Evolutionary conservation across 805 yeast genomes (phyloP).

Genomic region (Yarrowia deformans): DNA sequence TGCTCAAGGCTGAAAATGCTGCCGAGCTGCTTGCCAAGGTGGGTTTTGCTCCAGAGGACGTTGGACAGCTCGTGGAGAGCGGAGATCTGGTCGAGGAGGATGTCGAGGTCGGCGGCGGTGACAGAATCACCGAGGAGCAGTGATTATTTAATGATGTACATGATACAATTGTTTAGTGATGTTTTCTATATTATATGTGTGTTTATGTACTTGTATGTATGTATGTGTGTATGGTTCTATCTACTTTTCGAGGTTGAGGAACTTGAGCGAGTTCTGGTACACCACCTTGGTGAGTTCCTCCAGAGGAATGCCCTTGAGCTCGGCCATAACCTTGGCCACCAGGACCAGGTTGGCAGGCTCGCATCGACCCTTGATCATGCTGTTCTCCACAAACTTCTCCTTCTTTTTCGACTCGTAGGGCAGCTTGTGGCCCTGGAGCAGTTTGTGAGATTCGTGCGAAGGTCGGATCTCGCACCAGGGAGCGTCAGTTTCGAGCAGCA

Average conservation of each 20-base stretch:
- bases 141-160: conserved; percentile 39
- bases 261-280: conserved; percentile 28
- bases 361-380: conserved; percentile 79
- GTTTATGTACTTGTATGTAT: neutral
- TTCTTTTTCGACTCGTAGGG: conserved; percentile 73
- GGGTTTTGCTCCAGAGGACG: conserved; percentile 37
- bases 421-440: conserved; percentile 49
- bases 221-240: conserved; percentile 1
- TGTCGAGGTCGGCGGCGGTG: conserved; percentile 33
- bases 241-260: conserved; percentile 34
- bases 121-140: conserved; percentile 37
- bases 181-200: conserved; percentile 21
- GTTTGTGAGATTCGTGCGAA: conserved; percentile 74
- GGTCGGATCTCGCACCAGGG: conserved; percentile 98
- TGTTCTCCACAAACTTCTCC: conserved; percentile 58
- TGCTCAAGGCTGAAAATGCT: conserved; percentile 40
- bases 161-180: conserved; percentile 39
- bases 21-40: conserved; percentile 40
- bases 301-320: conserved; percentile 55
- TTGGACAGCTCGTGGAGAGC: conserved; percentile 35
- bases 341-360: conserved; percentile 89
- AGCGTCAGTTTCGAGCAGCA: conserved; percentile 92
- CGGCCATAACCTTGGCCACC: conserved; percentile 74
- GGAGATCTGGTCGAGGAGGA: conserved; percentile 39
- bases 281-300: conserved; percentile 50